Evolutionary conservation across 2,329 filamentous ascomycete genomes (phyloP), one percentile per base, ranked within the genome.

Genomic region (Passalora sequoiae): DNA sequence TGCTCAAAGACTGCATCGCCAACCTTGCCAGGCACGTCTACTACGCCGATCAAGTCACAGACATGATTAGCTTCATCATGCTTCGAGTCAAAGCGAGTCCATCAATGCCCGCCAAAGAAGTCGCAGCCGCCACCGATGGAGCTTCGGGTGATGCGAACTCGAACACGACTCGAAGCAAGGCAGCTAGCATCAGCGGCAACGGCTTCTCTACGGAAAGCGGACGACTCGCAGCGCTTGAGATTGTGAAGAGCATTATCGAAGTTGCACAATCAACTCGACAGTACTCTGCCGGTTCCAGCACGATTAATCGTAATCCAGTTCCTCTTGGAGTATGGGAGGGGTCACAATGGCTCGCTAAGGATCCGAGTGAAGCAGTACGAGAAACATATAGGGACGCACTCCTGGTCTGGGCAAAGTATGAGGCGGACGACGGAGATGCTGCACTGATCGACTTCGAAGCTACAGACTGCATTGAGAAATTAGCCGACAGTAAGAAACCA

Each of bases 21-120:
- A 81, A 89, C 61, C 72, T 98, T 20, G 89, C 89, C 2, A 95
- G 87, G 1, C 92, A 98, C 60, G 83, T 96, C 22, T 98, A 98
- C 70, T 98, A 98, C 63, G 86, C 86, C 1, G 91, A 97, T 57
- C 92, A 98, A 65, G 87, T 97, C 43, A 82, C 86, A 1, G 92
- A 98, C 65, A 96, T 97, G 88, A 81, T 96, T 39, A 77, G 81
- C 15, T 81, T 87, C 1, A 83, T 97, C 32, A 69, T 97, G 12
- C 70, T 78, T 21, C 83, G 88, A 15, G 73, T 97, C 21, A 92
- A 86, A 64, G 86, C 89, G 8, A 56, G 51, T 38, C 43, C 58
- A 8, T 44, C 57, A 7, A 44, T 51, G 19, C 50, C 43, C 20
- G 51, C 29, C 29, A 39, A 49, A 13, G 44, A 46, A 13, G 40